Evolutionary conservation across 139 green algal genomes (phyloP).

Genomic region (Coelastrella sp.): DNA sequence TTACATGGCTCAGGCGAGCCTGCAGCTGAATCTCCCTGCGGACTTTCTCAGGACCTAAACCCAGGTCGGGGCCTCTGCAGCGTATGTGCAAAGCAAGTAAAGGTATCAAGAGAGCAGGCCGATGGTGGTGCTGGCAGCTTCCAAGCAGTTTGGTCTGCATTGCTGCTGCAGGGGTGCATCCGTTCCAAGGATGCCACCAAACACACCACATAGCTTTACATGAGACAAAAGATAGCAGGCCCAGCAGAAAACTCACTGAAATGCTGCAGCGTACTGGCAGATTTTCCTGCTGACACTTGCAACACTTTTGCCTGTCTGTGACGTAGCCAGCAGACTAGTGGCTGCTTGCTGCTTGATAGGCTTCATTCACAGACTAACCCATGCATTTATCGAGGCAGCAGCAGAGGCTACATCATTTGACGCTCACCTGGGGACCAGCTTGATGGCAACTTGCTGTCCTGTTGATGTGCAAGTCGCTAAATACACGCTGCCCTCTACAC

Average conservation of each 20-base stretch:
- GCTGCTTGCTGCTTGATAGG: background rate
- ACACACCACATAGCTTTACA: no score
- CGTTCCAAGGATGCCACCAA: no score
- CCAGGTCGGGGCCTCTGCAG: slow-evolving; percentile 36
- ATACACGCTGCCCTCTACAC: slow-evolving; percentile 45
- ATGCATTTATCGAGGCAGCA: no score
- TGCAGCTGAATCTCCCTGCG: slow-evolving; percentile 52
- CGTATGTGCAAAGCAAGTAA: background rate
- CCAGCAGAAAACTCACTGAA: no score
- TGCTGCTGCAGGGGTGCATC: no score
- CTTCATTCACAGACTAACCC: background rate
- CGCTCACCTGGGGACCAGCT: slow-evolving; percentile 31
- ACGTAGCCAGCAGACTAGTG: no score
- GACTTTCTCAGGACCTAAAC: slow-evolving; percentile 46
- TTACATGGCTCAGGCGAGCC: slow-evolving; percentile 41
- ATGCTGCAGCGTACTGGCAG: no score
- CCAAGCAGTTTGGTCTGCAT: no score
- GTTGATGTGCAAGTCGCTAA: slow-evolving; percentile 10
- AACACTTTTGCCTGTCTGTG: no score
- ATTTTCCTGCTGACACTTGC: no score
- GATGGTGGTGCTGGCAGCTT: no score
- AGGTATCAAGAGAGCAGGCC: background rate
- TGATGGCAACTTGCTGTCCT: slow-evolving; percentile 38
- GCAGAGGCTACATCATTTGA: background rate
- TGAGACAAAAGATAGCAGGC: no score